Evolutionary conservation across 805 yeast species (phyloP).

Genomic region (Cyberlindnera suaveolens): DNA sequence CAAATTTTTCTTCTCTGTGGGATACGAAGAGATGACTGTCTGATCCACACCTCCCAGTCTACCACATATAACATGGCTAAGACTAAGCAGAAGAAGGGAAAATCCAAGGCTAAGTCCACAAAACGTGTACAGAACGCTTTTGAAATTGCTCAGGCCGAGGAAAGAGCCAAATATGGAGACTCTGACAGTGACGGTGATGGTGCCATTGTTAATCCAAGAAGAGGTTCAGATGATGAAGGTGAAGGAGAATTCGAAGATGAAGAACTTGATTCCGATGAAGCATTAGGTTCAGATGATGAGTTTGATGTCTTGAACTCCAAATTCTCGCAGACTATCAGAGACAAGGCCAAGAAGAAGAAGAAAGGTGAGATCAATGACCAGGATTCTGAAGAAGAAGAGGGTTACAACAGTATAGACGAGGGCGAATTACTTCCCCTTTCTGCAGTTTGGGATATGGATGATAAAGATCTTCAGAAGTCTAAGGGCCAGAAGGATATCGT

Average conservation of each 20-base stretch:
- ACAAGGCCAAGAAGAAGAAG: constrained; percentile 36
- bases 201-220: constrained; percentile 32
- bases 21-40: not conserved
- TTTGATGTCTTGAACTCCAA: constrained; percentile 57
- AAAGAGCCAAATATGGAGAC: constrained; percentile 9
- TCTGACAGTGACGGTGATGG: constrained; percentile 28
- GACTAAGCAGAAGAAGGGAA: constrained; percentile 1
- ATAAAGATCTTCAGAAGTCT: constrained; percentile 33
- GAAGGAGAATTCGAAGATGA: constrained; percentile 45
- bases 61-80: constrained; percentile 3
- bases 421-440: constrained; percentile 67
- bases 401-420: constrained; percentile 72
- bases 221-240: constrained; percentile 23
- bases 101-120: constrained; percentile 21
- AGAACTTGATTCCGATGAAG: constrained; percentile 82
- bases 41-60: not conserved
- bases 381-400: constrained; percentile 44
- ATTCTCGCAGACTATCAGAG: constrained; percentile 65
- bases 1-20: not conserved
- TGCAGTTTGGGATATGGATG: constrained; percentile 87
- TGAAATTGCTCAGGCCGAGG: constrained; percentile 34
- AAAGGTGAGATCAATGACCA: constrained; percentile 20
- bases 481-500: constrained; percentile 21
- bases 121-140: constrained; percentile 44
- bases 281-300: constrained; percentile 76